Evolutionary conservation across 2,329 filamentous ascomycete genomes (phyloP), one percentile per base, ranked within the genome.

Genomic region (Drechmeria coniospora): DNA sequence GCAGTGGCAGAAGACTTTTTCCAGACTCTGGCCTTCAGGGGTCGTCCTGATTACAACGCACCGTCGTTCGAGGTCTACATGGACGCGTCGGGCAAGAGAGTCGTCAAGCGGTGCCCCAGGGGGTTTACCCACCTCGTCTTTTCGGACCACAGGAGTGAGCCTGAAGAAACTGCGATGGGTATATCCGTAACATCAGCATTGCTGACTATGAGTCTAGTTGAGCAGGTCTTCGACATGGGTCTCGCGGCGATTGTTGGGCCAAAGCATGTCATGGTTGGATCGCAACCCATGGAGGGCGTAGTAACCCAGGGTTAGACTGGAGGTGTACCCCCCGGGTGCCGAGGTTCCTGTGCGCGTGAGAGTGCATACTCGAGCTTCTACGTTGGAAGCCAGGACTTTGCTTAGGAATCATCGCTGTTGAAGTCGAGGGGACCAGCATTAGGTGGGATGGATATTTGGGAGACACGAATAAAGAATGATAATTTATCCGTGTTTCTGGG

Each of bases 21-120:
- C 26, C 26, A 28, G 16, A 28, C 20, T 14, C 26, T 28, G 26
- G 26, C 26, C 13, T 13, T 5, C 4, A 8, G 21, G 13, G 22
- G 22, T 15, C 15, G 21, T 7, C 21, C 27, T 7, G 27, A 29
- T 9, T 29, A 25, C 17, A 24, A 19, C 16, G n/a, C 27, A 6
- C 2, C 16, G 27, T 29, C 27, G 13, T 29, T 15, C 8, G 27
- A 29, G 15, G 27, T 29, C 0, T 24, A 24, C 27, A 24, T 29
- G 27, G 21, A 29, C 22, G 16, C 27, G 16, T 20, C 27, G 8
- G 27, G 27, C 27, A 29, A 21, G 27, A 18, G 27, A 15, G 17
- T 24, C 12, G 27, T 29, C 22, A n/a, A 15, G 10, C 6, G 12
- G 16, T 29, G 27, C 6, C 18, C 8, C 15, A 21, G 17, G 3